Conservation (phyloP, 495 filamentous ascomycete species). For the Penicillium odoratum region DNA sequence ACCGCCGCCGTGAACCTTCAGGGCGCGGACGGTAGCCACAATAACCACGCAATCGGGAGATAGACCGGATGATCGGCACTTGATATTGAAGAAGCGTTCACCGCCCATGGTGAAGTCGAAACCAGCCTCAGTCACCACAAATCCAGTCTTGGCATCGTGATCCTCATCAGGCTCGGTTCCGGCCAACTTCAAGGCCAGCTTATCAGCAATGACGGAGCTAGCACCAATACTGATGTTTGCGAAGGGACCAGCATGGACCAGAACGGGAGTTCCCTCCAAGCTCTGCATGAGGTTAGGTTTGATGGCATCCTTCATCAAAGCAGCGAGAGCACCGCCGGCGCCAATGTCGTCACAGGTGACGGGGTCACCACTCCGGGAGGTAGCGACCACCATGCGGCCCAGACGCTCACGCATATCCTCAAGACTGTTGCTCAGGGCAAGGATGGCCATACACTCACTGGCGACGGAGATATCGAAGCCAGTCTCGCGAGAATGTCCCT, state of each 20-base stretch:
- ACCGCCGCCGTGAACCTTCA: constrained; percentile 96
- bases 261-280: constrained; percentile 92
- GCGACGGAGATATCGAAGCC: constrained; percentile 98
- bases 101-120: constrained; percentile 99
- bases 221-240: constrained; percentile 98
- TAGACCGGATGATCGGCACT: constrained; percentile 92
- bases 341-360: constrained; percentile 96
- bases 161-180: constrained; percentile 96
- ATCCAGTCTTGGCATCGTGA: constrained; percentile 79
- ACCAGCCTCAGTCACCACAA: constrained; percentile 95
- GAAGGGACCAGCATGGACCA: constrained; percentile 96
- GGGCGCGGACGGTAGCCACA: constrained; percentile 89
- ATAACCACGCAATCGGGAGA: constrained; percentile 91
- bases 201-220: constrained; percentile 91
- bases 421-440: constrained; percentile 86
- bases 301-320: constrained; percentile 96
- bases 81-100: constrained; percentile 99
- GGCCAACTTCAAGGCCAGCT: constrained; percentile 90
- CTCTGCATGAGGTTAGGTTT: constrained; percentile 99
- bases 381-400: constrained; percentile 95
- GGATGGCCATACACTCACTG: constrained; percentile 97
- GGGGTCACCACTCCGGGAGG: constrained; percentile 79
- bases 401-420: constrained; percentile 91
- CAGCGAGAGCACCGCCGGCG: constrained; percentile 86
- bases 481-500: constrained; percentile 78